Evolutionary conservation across 2,329 filamentous ascomycete species (phyloP), one percentile per base, ranked within the genome.

Genomic region (Clonostachys rhizophaga): DNA sequence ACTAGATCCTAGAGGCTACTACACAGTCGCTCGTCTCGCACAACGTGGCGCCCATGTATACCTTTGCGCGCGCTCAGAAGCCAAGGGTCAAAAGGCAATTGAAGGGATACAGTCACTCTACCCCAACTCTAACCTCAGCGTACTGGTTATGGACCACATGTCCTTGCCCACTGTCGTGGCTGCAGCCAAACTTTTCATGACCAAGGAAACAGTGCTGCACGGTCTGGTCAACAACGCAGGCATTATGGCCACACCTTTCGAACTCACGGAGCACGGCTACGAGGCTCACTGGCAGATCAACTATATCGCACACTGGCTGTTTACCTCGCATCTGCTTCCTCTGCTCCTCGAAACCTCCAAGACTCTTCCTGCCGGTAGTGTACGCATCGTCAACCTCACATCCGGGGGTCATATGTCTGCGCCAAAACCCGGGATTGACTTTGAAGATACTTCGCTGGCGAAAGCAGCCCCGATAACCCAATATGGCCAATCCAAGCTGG

Each of bases 271-370:
- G 24, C 68, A 77, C 16, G 72, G 73, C 13, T 77, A 74, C 48
- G 75, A 78, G 53, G 51, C 69, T 10, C 68, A 75, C 49, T 75
- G 77, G 49, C 72, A 67, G 2, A 72, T 66, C 3, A 79, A 78
- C 47, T 71, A 77, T 54, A 52, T 78, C 37, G 72, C 72, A 14
- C 72, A 76, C 45, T 69, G 72, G 6, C 62, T 72, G 4, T 58
- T 78, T 12, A 63, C 65, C 10, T 65, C 67, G 46, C 60, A 68
- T 4, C 55, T 76, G 2, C 40, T 61, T 10, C 63, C 62, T 4
- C 14, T 56, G 1, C 50, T 68, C 43, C 46, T 54, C 8, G 54
- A 54, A 44, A 67, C 65, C 2, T 59, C 60, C 10, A 30, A 30
- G 24, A 35, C 44, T 10, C 14, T 42, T 14, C 42, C 49, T 13